phyloP scores from a whole-genome alignment of 2,329 filamentous ascomycete genomes.

The Stromatinia cepivora region DNA sequence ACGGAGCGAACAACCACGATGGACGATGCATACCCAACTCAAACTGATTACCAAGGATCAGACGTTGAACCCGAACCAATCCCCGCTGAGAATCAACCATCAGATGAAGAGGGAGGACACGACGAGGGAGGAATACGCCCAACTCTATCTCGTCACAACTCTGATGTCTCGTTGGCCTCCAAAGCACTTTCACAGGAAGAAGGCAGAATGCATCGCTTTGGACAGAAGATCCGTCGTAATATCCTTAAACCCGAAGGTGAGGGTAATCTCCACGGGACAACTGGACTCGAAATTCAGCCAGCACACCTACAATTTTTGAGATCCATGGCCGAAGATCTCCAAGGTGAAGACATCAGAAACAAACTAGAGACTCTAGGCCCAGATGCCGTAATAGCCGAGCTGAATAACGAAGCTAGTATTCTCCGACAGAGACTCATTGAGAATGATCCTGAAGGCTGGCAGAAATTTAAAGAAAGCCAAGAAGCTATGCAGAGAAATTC shows the following conservation, averaged over 20 bases:
- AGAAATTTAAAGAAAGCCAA: conserved; percentile 61
- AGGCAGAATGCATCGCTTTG: conserved; percentile 67
- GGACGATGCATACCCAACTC: conserved; percentile 21
- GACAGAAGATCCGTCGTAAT: conserved; percentile 65
- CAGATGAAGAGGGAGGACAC: conserved; percentile 44
- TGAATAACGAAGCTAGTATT: conserved; percentile 47
- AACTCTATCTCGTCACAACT: conserved; percentile 57
- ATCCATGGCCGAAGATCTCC: conserved; percentile 63
- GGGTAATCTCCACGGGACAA: conserved; percentile 43
- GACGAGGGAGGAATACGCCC: conserved; percentile 45
- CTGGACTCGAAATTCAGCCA: conserved; percentile 42
- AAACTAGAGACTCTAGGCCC: conserved; percentile 52
- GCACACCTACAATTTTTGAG: conserved; percentile 50
- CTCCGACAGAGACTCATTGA: conserved; percentile 53
- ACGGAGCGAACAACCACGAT: background rate
- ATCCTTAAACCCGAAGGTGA: conserved; percentile 50
- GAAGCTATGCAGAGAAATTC: conserved; percentile 41
- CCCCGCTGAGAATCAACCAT: conserved; percentile 37
- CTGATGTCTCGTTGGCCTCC: conserved; percentile 67
- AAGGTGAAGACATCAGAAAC: conserved; percentile 56
- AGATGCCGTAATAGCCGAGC: conserved; percentile 61
- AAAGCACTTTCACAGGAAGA: conserved; percentile 67
- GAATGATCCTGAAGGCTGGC: conserved; percentile 66
- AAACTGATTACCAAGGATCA: conserved; percentile 27
- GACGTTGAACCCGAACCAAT: conserved; percentile 32